phyloP scores from a whole-genome alignment of 129 eudicot species.

The Gnaphalium uliginosum region DNA sequence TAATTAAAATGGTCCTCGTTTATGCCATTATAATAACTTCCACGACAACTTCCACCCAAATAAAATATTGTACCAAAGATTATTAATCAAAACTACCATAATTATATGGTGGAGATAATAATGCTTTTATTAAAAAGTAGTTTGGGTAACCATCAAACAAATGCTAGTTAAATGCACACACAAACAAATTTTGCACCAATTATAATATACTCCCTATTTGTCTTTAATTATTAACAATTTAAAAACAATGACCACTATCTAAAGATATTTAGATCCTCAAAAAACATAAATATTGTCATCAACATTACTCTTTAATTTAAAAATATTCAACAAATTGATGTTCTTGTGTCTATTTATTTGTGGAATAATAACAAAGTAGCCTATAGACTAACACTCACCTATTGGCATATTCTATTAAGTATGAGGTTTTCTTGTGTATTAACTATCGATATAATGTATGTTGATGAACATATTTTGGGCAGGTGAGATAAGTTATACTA shows the following conservation, averaged over 20 bases:
- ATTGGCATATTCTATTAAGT: too few species aligned
- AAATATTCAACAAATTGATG: neutral
- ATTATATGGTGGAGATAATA: neutral
- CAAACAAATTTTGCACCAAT: neutral
- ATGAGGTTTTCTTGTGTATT: too few species aligned
- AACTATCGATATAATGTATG: too few species aligned
- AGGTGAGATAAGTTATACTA: too few species aligned
- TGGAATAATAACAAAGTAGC: neutral
- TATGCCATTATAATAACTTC: too few species aligned
- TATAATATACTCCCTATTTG: neutral
- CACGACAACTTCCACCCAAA: neutral
- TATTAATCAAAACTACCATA: neutral
- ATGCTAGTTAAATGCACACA: neutral
- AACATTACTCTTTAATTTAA: neutral
- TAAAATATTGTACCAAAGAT: neutral
- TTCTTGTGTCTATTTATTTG: neutral
- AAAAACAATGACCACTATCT: neutral
- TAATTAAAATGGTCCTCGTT: neutral
- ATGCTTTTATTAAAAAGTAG: neutral
- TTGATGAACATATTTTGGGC: too few species aligned
- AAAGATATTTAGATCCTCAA: neutral
- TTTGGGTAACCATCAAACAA: neutral
- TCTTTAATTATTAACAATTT: too few species aligned
- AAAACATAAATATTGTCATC: neutral
- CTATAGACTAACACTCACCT: neutral